Evolutionary conservation across 208 protist species (phyloP), one percentile per base, ranked within the genome.

Genomic region (Trypanosoma lewisi): DNA sequence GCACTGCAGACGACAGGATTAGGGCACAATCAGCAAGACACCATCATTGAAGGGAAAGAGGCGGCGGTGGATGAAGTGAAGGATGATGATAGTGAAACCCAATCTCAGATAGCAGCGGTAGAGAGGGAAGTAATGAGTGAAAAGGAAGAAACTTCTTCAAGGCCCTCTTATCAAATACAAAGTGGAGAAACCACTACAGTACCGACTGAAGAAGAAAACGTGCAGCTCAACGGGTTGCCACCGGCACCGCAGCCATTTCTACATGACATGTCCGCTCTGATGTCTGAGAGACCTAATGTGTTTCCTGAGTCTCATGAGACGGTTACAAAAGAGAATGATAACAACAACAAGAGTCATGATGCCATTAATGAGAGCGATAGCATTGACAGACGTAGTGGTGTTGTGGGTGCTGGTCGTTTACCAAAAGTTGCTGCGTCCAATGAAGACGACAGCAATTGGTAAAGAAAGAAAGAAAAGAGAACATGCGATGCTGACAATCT

Each of bases 401-500:
- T 17, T 44, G 39, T 44, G 7, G 39, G 12, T 17, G 39, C 39
- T 44, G 39, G 39, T 12, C 7, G 39, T 2, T 9, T 50, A 11
- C 4, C 45, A 21, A 28, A 50, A 23, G 17, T 14, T 7, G 36
- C 23, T 11, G 17, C 45, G 8, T 28, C 45, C 45, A 47, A 6
- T 21, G 19, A 17, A 19, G 55, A n/a, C 47, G 19, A 39, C 49
- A 66, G 28, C 33, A 45, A 16, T 52, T 50, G 28, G 39, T 21
- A 39, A 47, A 48, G 17, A 23, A n/a, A 19, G 33, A 42, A 33
- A 50, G 48, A 68, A 56, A 25, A 70, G 28, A 42, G 28, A 30
- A 57, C 45, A 34, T 50, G 52, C 27, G 51, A 50, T 42, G 52
- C 12, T n/a, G n/a, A n/a, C n/a, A n/a, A n/a, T n/a, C 23, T 44